Evolutionary conservation across 148 eudicot species (phyloP), one percentile per base, ranked within the genome.

Genomic region (Fagopyrum tataricum): DNA sequence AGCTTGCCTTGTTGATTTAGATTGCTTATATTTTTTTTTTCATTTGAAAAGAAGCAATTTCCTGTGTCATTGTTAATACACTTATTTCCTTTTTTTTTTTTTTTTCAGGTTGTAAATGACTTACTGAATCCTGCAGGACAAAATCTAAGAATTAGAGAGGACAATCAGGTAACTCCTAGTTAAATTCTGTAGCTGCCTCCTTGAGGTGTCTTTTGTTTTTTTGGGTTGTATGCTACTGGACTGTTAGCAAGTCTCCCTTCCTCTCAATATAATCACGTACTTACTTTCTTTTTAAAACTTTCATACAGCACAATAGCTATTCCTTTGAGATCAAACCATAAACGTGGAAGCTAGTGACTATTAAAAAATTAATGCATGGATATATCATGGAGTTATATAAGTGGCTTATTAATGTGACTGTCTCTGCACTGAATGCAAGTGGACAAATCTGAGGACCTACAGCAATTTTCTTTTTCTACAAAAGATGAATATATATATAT

Each of bases 91-190:
- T 51, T 73, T 21, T 74, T 83, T 85, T 78, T 44, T 51, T 73
- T 21, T 74, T 83, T 85, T 78, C 87, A 95, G 99, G 99, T 95
- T 82, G 96, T 95, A 75, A 95, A 95, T 85, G 99, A 95, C 81
- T 83, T 91, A 85, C 78, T 95, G 79, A 95, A 95, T 84, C 99
- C 99, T 81, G 97, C 99, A 48, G 99, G 99, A 69, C 97, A 95
- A 74, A 91, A 95, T 85, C 75, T 95, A 80, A 85, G 86, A 86
- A 90, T 95, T 78, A 86, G 99, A 81, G 97, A 95, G 85, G 99
- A 91, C 73, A 81, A 83, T 66, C 99, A 95, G 97, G 99, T 92
- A 71, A 79, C 40, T 76, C 74, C 23, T 55, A 18, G 4, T 8
- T 55, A 26, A 59, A 39, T 14, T 64, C n/a, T 11, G 4, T 11